A percentile compares a stretch with the other conserved stretches of the same genome.
Evolutionary conservation across 2,329 filamentous ascomycete genomes (phyloP).

Genomic region (Xylariaceae sp.): DNA sequence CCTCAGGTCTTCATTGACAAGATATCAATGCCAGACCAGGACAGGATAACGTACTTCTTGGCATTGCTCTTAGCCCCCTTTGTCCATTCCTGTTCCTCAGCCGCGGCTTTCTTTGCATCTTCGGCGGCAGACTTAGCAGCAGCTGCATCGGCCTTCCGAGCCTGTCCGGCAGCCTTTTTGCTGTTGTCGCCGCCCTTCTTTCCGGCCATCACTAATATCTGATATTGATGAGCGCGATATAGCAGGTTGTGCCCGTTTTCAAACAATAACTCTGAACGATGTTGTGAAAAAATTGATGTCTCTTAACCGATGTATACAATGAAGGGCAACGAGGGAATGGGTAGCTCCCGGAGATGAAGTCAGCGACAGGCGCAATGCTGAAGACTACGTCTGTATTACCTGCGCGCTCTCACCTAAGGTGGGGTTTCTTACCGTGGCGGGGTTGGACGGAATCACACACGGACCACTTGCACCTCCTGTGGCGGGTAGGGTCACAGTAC

Average conservation of each 20-base stretch:
- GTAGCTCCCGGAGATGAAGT: background rate
- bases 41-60: slow-evolving; percentile 68
- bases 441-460: no score
- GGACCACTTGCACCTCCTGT: no score
- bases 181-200: slow-evolving; percentile 74
- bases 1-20: background rate
- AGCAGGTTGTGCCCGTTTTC: background rate
- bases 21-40: background rate
- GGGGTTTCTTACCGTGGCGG: no score
- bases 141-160: slow-evolving; percentile 85
- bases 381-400: no score
- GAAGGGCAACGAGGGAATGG: background rate
- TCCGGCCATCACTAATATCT: slow-evolving; percentile 55
- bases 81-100: slow-evolving; percentile 72
- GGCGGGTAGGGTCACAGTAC: no score
- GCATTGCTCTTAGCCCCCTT: slow-evolving; percentile 79
- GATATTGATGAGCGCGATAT: background rate
- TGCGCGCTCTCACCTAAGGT: no score
- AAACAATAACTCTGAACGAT: background rate
- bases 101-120: slow-evolving; percentile 60
- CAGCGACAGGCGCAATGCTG: no score
- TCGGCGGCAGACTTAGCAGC: slow-evolving; percentile 72
- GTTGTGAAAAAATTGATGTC: background rate
- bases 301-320: background rate
- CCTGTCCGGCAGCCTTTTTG: slow-evolving; percentile 88